Evolutionary conservation across 2,329 filamentous ascomycete species (phyloP), one percentile per base, ranked within the genome.

Genomic region (Fonsecaea multimorphosa): DNA sequence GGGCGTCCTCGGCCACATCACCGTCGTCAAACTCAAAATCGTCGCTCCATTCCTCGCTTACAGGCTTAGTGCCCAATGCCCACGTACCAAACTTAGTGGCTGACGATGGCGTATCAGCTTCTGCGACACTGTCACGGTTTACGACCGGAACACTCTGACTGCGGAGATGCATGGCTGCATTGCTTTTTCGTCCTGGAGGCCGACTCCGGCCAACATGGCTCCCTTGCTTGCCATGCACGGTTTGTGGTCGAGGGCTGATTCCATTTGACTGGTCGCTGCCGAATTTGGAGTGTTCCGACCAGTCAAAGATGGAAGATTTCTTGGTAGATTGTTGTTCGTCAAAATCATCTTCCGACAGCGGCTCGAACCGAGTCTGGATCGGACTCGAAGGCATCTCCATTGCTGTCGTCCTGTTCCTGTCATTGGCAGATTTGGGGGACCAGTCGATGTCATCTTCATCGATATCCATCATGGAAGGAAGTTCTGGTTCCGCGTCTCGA

Each of bases 41-140:
- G 60, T 87, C 86, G 72, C 89, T 87, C 87, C 87, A 89, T 73
- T 89, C 87, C 73, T 89, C 87, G 27, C 84, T 89, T 24, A 87
- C 86, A 54, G 84, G 86, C 72, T 89, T 89, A 74, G 83, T 87
- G 19, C 87, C 87, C 32, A 89, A 79, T n/a, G 86, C 85, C 87
- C 87, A 89, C 2, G 87, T 88, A 46, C 86, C 86, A 72, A 88
- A 89, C 72, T 89, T 89, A 72, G 78, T 76, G 24, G 78, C 78
- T 77, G 85, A 72, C 77, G 86, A 75, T 78, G 82, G 69, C 76
- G 81, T 70, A 75, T 85, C 76, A 73, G 78, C 78, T 77, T 81
- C 74, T 78, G 83, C 64, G 75, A 81, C 71, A 75, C 79, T 68
- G 73, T 82, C 78, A 82, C 86, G 71, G 75, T 86, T 70, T 44